Evolutionary conservation across 352 stramenopile genomes (phyloP).

Genomic region (Phytophthora tentaculata): DNA sequence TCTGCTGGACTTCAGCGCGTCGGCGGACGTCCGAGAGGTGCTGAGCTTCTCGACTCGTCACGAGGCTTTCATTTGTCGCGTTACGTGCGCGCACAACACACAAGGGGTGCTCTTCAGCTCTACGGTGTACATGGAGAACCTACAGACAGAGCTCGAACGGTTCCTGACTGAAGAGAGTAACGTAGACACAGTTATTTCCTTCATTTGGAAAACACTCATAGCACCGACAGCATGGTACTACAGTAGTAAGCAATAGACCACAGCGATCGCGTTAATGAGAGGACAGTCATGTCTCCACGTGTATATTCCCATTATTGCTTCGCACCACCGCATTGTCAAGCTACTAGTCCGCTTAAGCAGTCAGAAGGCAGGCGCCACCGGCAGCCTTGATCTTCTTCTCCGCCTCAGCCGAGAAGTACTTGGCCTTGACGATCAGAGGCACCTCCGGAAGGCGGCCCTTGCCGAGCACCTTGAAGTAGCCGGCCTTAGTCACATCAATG

Average conservation of each 20-base stretch:
- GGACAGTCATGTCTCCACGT: conserved; percentile 48
- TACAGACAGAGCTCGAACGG: conserved; percentile 23
- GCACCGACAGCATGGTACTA: background rate
- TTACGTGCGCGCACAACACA: conserved; percentile 38
- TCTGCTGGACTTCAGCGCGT: conserved; percentile 39
- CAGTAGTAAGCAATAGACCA: background rate
- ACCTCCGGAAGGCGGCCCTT: conserved; percentile 97
- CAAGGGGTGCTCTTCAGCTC: conserved; percentile 22
- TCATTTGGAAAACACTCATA: conserved; percentile 6
- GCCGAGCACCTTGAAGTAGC: conserved; percentile 99
- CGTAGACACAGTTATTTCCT: conserved; percentile 15
- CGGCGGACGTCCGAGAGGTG: conserved; percentile 33
- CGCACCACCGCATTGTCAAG: conserved; percentile 69
- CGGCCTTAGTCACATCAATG: conserved; percentile 97
- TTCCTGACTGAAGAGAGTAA: conserved; percentile 12
- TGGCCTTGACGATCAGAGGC: conserved; percentile 99
- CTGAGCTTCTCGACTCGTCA: conserved; percentile 61
- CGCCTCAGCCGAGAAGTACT: conserved; percentile 99
- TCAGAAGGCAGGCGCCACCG: conserved; percentile 98
- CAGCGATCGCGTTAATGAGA: conserved; percentile 29
- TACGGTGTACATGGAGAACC: conserved; percentile 36
- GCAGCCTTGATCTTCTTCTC: conserved; percentile 99
- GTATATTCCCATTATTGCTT: conserved; percentile 83
- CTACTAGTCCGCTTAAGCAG: conserved; percentile 90
- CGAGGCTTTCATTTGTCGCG: conserved; percentile 35